Conservation (phyloP, 306 rosid species). For the Cercis canadensis region DNA sequence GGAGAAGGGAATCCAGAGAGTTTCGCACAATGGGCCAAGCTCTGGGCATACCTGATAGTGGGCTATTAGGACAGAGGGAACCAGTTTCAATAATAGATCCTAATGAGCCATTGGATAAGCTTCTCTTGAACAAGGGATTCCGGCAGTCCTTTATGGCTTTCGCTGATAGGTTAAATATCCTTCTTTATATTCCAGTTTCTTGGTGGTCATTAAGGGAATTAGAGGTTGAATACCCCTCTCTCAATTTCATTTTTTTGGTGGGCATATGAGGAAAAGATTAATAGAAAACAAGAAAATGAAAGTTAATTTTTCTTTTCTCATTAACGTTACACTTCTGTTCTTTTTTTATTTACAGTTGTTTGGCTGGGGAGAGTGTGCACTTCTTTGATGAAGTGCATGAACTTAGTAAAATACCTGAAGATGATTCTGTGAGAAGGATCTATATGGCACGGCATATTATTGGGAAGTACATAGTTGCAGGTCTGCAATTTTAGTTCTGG, state of each 20-base stretch:
- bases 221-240: background rate
- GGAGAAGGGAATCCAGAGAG: slow-evolving; percentile 73
- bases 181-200: slow-evolving; percentile 23
- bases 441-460: slow-evolving; percentile 96
- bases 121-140: slow-evolving; percentile 82
- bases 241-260: background rate
- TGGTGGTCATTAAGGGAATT: slow-evolving; percentile 7
- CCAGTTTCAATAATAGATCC: slow-evolving; percentile 62
- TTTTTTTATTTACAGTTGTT: slow-evolving; percentile 71
- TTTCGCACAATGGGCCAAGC: slow-evolving; percentile 93
- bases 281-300: background rate
- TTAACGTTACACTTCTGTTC: slow-evolving; percentile 17
- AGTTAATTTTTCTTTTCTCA: slow-evolving; percentile 5
- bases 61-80: slow-evolving; percentile 65
- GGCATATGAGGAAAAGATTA: background rate
- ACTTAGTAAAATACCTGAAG: slow-evolving; percentile 76
- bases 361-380: slow-evolving; percentile 98
- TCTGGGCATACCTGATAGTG: slow-evolving; percentile 93
- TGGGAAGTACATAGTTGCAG: slow-evolving; percentile 85
- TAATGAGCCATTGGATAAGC: slow-evolving; percentile 81
- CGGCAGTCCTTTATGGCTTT: slow-evolving; percentile 91
- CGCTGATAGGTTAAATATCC: slow-evolving; percentile 77
- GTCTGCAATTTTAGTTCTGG: slow-evolving; percentile 45
- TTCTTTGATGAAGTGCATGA: slow-evolving; percentile 89
- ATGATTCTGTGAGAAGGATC: slow-evolving; percentile 86